Evolutionary conservation across 148 eudicot species (phyloP), one percentile per base, ranked within the genome.

Genomic region (Silene latifolia): DNA sequence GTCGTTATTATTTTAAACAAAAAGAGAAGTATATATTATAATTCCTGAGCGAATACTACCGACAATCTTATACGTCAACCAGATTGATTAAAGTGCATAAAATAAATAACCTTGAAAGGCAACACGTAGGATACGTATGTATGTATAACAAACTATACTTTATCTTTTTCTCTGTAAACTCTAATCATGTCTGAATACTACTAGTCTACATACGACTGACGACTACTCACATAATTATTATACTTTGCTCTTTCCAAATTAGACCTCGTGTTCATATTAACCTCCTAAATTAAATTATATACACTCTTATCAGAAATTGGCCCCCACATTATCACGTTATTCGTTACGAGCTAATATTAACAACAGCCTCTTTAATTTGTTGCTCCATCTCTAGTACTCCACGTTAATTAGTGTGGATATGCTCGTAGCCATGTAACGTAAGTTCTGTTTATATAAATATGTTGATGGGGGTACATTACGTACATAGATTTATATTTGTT

Each of bases 241-340:
- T 76, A 76, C 70, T 72, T 60, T 18, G 18, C 35, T 63, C 67
- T 21, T 76, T 35, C 35, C 20, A 44, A 25, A 57, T 72, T 64
- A 59, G 29, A 61, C 47, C 77, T 80, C 80, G 83, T 80, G 83
- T 80, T 80, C 80, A 80, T 66, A 80, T 76, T 59, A 27, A 29
- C 21, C 12, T 15, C 69, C 21, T n/a, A 47, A 27, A 27, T 27
- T 27, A 27, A 27, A 27, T 27, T 27, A 27, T 27, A n/a, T n/a
- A n/a, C n/a, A 27, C 29, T 27, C 29, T 3, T 27, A 27, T 27
- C n/a, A n/a, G n/a, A n/a, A n/a, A n/a, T n/a, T n/a, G n/a, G n/a
- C n/a, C n/a, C 47, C 76, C 70, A 74, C 77, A 63, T 47, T 47
- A 24, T 63, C 18, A 63, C 6, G 1, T 60, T 19, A 42, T 53